phyloP scores from a whole-genome alignment of 306 rosid species.

The Cotoneaster glaucophyllus region DNA sequence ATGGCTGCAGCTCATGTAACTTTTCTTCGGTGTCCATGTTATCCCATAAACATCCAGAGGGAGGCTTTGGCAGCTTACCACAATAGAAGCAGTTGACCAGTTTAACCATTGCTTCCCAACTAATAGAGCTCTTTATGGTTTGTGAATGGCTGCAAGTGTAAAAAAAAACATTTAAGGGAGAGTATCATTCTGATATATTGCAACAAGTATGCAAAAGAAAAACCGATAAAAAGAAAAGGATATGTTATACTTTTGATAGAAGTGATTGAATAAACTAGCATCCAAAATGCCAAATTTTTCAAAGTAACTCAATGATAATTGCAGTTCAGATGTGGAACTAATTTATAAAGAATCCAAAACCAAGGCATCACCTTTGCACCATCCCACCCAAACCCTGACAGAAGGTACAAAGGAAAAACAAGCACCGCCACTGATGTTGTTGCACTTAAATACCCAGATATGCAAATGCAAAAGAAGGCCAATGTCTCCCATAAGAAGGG shows the following conservation, averaged over 20 bases:
- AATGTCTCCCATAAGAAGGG: background rate
- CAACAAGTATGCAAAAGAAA: background rate
- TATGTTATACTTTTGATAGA: background rate
- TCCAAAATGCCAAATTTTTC: background rate
- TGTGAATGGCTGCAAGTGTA: slow-evolving; percentile 52
- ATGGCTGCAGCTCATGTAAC: slow-evolving; percentile 50
- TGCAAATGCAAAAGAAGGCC: background rate
- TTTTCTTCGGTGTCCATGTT: slow-evolving; percentile 59
- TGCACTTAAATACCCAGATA: background rate
- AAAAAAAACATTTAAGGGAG: background rate
- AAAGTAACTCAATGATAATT: background rate
- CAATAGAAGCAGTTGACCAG: slow-evolving; percentile 68
- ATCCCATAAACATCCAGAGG: slow-evolving; percentile 73
- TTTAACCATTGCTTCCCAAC: slow-evolving; percentile 79
- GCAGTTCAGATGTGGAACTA: background rate
- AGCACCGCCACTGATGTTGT: background rate
- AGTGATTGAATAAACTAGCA: background rate
- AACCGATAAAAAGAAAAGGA: background rate
- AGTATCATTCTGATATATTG: background rate
- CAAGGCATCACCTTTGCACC: background rate
- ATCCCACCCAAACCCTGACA: background rate
- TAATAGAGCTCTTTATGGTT: slow-evolving; percentile 43
- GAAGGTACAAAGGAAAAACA: background rate
- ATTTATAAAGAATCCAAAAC: background rate
- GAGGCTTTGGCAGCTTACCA: slow-evolving; percentile 55